These are phyloP conservation scores for Lithocarpus polystachyus DNA, from an alignment of 306 rosid genomes.

Conservation along the genomic window DNA sequence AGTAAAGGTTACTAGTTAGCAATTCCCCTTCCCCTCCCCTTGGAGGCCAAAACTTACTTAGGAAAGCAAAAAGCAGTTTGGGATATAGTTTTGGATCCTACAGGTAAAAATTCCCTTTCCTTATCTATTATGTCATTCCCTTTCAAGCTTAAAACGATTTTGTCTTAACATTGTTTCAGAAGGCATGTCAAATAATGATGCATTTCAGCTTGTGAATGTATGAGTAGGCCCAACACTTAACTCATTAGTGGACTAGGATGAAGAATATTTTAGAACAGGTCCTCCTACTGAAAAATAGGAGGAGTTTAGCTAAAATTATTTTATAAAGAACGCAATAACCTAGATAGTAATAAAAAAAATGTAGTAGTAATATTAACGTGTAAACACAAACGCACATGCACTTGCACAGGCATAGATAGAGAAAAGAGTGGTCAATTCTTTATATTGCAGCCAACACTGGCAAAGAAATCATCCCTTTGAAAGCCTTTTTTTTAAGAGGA, in stretches of 20 bases:
- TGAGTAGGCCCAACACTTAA: background rate
- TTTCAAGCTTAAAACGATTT: background rate
- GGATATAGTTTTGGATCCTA: background rate
- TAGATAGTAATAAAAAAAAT: background rate
- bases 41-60: no score
- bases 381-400: background rate
- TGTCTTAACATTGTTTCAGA: background rate
- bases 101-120: background rate
- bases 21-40: no score
- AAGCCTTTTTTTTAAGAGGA: background rate
- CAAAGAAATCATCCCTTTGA: background rate
- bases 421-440: no score
- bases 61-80: background rate
- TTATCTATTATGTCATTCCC: background rate
- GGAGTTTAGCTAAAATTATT: background rate
- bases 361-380: background rate
- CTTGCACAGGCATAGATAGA: no score
- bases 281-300: background rate
- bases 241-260: background rate
- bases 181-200: background rate
- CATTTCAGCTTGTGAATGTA: background rate
- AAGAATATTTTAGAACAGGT: background rate
- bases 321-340: background rate
- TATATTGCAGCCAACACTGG: background rate
- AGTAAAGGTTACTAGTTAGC: no score